These are phyloP conservation scores for Collybia mongolica DNA, from an alignment of 768 basidiomycete genomes.

Conservation along the genomic window DNA sequence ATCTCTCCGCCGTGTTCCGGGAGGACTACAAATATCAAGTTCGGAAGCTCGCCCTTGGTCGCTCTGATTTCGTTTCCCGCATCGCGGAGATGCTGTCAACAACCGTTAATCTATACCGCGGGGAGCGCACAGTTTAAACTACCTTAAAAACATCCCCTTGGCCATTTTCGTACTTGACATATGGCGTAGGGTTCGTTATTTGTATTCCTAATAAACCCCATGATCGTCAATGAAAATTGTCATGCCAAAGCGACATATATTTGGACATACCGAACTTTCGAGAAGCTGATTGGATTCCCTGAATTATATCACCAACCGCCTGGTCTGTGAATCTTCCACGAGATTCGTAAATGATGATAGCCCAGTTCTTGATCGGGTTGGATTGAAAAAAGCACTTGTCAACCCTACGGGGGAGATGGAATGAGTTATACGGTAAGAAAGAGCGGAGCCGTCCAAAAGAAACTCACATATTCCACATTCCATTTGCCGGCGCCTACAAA, in stretches of 20 bases:
- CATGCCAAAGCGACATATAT: not conserved
- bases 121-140: too few species aligned
- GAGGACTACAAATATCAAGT: not conserved
- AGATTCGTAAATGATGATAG: not conserved
- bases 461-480: not conserved
- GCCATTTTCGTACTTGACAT: slow-evolving; percentile 1
- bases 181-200: too few species aligned
- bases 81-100: not conserved
- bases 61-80: not conserved
- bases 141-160: not conserved
- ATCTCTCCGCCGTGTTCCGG: not conserved
- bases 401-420: slow-evolving; percentile 27
- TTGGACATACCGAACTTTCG: not conserved
- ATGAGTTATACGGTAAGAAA: not conserved
- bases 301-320: not conserved
- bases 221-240: not conserved
- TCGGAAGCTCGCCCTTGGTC: not conserved
- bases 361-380: not conserved
- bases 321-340: not conserved
- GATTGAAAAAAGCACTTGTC: not conserved
- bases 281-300: not conserved
- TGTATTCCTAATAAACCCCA: too few species aligned
- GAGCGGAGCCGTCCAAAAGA: not conserved
- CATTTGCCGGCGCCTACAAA: not conserved
- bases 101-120: too few species aligned